Conservation (phyloP, 345 rosid species). For the Passiflora organensis region DNA sequence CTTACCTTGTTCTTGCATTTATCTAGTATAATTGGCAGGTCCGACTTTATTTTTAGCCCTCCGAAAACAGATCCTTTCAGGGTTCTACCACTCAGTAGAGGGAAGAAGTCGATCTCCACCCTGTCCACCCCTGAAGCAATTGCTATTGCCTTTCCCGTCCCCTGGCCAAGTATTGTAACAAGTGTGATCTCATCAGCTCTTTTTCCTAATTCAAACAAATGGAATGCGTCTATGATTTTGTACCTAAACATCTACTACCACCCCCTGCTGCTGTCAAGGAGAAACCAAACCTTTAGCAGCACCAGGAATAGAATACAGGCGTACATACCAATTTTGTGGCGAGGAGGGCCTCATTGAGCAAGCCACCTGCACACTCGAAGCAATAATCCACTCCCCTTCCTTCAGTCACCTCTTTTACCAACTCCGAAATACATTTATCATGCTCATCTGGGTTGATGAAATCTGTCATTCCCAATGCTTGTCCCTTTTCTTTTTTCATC, state of each 20-base stretch:
- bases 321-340: slow-evolving; percentile 39
- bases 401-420: slow-evolving; percentile 35
- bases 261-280: no score
- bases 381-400: slow-evolving; percentile 58
- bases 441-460: slow-evolving; percentile 51
- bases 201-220: background rate
- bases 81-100: slow-evolving; percentile 40
- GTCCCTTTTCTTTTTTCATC: slow-evolving; percentile 29
- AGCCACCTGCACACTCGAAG: slow-evolving; percentile 58
- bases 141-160: slow-evolving; percentile 42
- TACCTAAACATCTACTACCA: no score
- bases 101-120: slow-evolving; percentile 17
- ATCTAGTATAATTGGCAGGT: slow-evolving; percentile 40
- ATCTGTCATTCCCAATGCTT: slow-evolving; percentile 46
- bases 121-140: slow-evolving; percentile 31
- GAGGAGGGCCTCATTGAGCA: slow-evolving; percentile 43
- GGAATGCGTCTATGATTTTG: background rate
- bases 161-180: slow-evolving; percentile 19
- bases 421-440: slow-evolving; percentile 30
- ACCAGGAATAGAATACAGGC: background rate
- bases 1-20: slow-evolving; percentile 42
- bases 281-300: no score
- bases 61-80: slow-evolving; percentile 55
- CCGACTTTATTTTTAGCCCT: slow-evolving; percentile 49
- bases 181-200: no score